These are phyloP conservation scores for Vaccinium vitisidaea DNA, from an alignment of 148 eudicot species.

Conservation along the genomic window DNA sequence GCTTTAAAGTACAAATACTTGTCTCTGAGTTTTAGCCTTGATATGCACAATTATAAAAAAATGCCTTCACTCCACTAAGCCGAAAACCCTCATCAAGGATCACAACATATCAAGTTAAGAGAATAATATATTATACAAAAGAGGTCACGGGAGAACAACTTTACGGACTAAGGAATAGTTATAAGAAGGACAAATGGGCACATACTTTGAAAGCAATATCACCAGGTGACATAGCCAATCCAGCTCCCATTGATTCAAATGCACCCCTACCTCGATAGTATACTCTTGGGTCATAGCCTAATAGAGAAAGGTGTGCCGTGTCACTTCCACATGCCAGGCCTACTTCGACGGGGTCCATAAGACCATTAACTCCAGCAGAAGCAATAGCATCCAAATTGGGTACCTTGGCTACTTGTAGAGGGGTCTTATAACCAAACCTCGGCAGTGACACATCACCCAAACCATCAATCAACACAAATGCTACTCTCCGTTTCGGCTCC, in stretches of 20 bases:
- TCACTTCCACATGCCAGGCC: slow-evolving; percentile 98
- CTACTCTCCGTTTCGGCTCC: slow-evolving; percentile 70
- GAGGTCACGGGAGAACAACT: neutral
- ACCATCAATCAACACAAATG: slow-evolving; percentile 87
- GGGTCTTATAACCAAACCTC: slow-evolving; percentile 68
- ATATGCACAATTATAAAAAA: neutral
- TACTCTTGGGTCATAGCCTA: slow-evolving; percentile 92
- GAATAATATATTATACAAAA: neutral
- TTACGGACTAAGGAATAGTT: neutral
- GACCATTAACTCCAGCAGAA: slow-evolving; percentile 93
- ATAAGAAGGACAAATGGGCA: neutral
- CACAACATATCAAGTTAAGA: neutral
- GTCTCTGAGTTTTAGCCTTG: neutral
- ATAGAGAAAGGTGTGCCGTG: slow-evolving; percentile 92
- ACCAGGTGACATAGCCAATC: slow-evolving; percentile 97
- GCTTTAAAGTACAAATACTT: neutral
- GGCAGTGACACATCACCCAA: slow-evolving; percentile 94
- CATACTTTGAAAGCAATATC: slow-evolving; percentile 98
- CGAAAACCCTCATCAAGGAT: neutral
- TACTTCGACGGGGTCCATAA: slow-evolving; percentile 98
- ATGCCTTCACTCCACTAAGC: neutral
- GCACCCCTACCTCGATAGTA: slow-evolving; percentile 99
- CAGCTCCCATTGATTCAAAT: slow-evolving; percentile 99
- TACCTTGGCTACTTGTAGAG: slow-evolving; percentile 60
- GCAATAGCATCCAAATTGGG: slow-evolving; percentile 89